Evolutionary conservation across 257 asterid genomes (phyloP).

Genomic region (Misopates orontium): DNA sequence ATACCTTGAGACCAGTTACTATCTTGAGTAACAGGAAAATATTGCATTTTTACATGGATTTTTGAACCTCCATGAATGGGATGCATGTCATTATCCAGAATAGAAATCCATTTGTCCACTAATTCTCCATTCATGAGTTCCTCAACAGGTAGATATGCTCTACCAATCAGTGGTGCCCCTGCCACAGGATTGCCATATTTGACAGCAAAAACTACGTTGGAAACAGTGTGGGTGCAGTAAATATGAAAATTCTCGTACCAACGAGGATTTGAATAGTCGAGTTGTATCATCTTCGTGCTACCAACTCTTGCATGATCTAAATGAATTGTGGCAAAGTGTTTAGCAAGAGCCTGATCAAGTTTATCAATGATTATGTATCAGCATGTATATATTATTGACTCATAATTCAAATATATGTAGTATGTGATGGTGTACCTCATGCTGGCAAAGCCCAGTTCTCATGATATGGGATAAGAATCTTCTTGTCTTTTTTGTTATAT

Average conservation of each 20-base stretch:
- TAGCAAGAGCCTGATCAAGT: conserved; percentile 43
- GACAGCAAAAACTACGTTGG: conserved; percentile 64
- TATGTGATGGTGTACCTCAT: conserved; percentile 40
- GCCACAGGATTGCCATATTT: conserved; percentile 57
- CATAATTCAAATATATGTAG: background rate
- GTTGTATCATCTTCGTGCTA: conserved; percentile 49
- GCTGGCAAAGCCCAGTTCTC: conserved; percentile 53
- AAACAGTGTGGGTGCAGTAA: conserved; percentile 68
- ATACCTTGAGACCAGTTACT: conserved; percentile 75
- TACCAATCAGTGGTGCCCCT: conserved; percentile 72
- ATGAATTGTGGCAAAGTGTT: conserved; percentile 71
- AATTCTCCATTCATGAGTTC: conserved; percentile 44
- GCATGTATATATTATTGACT: background rate
- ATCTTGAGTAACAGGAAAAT: conserved; percentile 46
- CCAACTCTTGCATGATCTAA: conserved; percentile 72
- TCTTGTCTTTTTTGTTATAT: conserved; percentile 39
- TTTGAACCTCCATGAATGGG: conserved; percentile 59
- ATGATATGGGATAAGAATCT: conserved; percentile 42
- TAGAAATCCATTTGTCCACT: conserved; percentile 62
- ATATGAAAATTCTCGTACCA: conserved; percentile 68
- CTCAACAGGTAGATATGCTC: conserved; percentile 71
- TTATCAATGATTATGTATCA: background rate
- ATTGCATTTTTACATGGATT: conserved; percentile 65
- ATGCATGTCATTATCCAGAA: conserved; percentile 50
- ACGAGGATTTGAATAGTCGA: conserved; percentile 57